Conservation (phyloP, 1,139 yeast genomes). For the Pichia sorboxylosa region DNA sequence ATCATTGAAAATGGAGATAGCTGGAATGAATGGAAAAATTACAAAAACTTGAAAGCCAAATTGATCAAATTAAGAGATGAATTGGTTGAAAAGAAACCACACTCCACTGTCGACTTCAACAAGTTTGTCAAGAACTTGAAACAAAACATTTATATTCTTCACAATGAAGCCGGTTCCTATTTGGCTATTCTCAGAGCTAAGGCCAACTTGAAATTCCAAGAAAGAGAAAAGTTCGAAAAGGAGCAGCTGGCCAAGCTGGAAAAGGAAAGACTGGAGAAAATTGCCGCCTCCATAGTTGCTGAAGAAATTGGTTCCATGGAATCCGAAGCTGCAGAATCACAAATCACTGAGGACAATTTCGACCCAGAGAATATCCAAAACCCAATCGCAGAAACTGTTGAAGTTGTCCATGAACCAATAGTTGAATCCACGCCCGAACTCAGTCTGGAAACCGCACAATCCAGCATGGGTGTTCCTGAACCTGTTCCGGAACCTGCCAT, state of each 20-base stretch:
- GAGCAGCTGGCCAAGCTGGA: constrained; percentile 1
- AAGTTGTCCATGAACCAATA: constrained; percentile 2
- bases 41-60: constrained; percentile 44
- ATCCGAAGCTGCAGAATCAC: too few species aligned
- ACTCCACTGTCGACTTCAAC: constrained; percentile 39
- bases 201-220: constrained; percentile 73
- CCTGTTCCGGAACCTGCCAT: too few species aligned
- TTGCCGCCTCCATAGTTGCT: too few species aligned
- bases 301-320: too few species aligned
- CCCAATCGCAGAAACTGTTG: too few species aligned
- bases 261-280: not conserved
- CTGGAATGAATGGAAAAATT: constrained; percentile 64
- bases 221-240: constrained; percentile 35
- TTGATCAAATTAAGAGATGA: constrained; percentile 47
- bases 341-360: too few species aligned
- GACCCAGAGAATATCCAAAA: too few species aligned
- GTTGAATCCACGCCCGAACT: not conserved
- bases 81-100: constrained; percentile 26
- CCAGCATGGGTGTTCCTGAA: too few species aligned
- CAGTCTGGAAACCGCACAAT: too few species aligned
- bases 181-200: constrained; percentile 64
- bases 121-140: constrained; percentile 50
- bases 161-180: constrained; percentile 62
- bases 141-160: constrained; percentile 45
- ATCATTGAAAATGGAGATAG: constrained; percentile 23